Conservation (phyloP, 208 protist genomes). For the Tritrichomonas musculus region DNA sequence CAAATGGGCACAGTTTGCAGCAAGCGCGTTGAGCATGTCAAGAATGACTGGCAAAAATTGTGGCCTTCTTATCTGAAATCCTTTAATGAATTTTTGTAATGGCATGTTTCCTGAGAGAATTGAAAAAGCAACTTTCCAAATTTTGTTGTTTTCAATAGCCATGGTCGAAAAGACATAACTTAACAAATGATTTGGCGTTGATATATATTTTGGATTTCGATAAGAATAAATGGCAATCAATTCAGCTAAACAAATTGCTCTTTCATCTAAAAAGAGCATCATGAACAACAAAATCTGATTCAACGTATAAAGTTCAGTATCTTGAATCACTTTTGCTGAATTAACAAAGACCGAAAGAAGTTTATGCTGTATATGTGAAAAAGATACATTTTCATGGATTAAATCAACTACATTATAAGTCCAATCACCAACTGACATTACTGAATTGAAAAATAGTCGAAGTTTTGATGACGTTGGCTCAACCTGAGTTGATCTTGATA, state of each 20-base stretch:
- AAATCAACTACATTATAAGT: background rate
- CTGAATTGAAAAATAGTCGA: background rate
- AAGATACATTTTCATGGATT: background rate
- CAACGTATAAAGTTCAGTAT: background rate
- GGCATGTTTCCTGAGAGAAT: background rate
- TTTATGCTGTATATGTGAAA: background rate
- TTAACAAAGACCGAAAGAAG: background rate
- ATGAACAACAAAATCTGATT: background rate
- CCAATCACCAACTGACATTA: background rate
- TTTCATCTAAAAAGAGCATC: background rate
- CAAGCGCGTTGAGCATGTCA: background rate
- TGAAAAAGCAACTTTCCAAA: background rate
- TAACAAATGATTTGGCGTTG: background rate
- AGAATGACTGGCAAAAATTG: background rate
- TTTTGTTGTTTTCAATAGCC: background rate
- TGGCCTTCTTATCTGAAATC: background rate
- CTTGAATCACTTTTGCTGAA: background rate
- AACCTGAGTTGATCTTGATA: background rate
- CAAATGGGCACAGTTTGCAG: too few species aligned
- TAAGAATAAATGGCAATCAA: background rate
- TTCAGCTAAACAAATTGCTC: background rate
- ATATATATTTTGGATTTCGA: background rate
- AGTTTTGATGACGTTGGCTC: background rate
- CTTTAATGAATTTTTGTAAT: background rate
- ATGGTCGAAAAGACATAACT: background rate